A percentile compares a stretch with the other conserved stretches of the same genome.
phyloP scores from a whole-genome alignment of 2,329 filamentous ascomycete species.

The Fusarium albosuccineum region DNA sequence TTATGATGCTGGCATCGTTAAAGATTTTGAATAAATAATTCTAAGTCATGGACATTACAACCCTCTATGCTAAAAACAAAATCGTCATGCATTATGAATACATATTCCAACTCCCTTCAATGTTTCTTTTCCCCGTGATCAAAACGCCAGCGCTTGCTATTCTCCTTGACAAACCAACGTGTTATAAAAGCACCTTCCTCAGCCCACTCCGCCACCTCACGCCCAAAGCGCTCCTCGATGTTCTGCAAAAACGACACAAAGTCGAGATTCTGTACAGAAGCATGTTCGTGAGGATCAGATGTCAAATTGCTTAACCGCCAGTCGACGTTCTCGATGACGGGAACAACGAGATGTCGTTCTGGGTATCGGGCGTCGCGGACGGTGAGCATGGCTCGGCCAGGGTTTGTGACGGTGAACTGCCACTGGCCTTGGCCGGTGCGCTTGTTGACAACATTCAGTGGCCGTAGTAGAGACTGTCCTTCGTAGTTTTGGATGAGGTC shows the following conservation, averaged over 20 bases:
- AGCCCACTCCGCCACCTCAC: constrained; percentile 48
- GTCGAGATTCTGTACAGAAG: constrained; percentile 44
- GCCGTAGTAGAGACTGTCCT: constrained; percentile 50
- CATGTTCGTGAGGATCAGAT: constrained; percentile 45
- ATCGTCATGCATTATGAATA: too few relatives aligned
- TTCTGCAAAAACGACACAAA: constrained; percentile 42
- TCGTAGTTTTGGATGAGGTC: constrained; percentile 50
- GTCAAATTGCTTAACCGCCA: constrained; percentile 50
- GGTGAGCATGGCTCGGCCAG: constrained; percentile 50
- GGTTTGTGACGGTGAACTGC: constrained; percentile 53
- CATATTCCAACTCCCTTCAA: too few relatives aligned
- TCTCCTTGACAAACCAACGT: constrained; percentile 53
- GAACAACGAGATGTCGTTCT: constrained; percentile 48
- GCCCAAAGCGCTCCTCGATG: constrained; percentile 44
- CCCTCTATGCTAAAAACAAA: too few relatives aligned
- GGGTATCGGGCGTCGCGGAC: constrained; percentile 50
- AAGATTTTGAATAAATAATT: too few relatives aligned
- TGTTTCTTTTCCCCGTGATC: constrained; percentile 10
- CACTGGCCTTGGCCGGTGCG: constrained; percentile 45
- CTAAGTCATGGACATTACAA: too few relatives aligned
- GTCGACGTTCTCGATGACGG: constrained; percentile 50
- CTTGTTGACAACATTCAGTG: constrained; percentile 19
- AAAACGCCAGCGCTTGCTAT: constrained; percentile 52
- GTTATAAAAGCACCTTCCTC: constrained; percentile 51
- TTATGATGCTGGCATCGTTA: too few relatives aligned